A percentile compares a stretch with the other conserved stretches of the same genome.
These are phyloP conservation scores for Cryptococcus sp. DNA, from an alignment of 1,284 basidiomycete genomes.

Conservation along the genomic window DNA sequence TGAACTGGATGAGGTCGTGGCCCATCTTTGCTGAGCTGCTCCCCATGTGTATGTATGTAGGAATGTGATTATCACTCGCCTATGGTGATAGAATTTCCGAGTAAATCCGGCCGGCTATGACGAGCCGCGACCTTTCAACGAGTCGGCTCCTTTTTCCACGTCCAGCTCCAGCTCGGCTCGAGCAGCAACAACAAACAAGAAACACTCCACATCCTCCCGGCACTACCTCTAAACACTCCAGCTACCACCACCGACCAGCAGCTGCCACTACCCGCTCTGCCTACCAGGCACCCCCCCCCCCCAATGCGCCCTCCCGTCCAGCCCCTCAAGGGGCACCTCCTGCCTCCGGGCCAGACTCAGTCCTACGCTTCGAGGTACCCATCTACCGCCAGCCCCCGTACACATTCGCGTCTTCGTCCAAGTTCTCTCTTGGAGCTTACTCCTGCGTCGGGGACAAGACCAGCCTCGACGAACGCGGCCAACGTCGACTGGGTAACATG, in stretches of 20 bases:
- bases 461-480: conserved; percentile 29
- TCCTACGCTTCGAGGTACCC: no score
- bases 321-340: not conserved
- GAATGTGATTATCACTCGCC: conserved; percentile 4
- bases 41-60: not conserved
- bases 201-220: not conserved
- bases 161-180: no score
- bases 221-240: not conserved
- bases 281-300: not conserved
- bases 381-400: no score
- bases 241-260: not conserved
- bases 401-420: not conserved
- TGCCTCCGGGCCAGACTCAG: not conserved
- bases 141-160: no score
- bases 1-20: conserved; percentile 39
- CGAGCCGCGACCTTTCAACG: no score
- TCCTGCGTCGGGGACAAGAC: not conserved
- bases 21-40: conserved; percentile 3
- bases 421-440: not conserved
- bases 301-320: not conserved
- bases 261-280: not conserved
- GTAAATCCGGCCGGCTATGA: no score
- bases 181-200: no score
- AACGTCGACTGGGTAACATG: conserved; percentile 42
- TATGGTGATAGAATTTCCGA: no score